Evolutionary conservation across 257 asterid genomes (phyloP).

Genomic region (Nicotiana tomentosiformis): DNA sequence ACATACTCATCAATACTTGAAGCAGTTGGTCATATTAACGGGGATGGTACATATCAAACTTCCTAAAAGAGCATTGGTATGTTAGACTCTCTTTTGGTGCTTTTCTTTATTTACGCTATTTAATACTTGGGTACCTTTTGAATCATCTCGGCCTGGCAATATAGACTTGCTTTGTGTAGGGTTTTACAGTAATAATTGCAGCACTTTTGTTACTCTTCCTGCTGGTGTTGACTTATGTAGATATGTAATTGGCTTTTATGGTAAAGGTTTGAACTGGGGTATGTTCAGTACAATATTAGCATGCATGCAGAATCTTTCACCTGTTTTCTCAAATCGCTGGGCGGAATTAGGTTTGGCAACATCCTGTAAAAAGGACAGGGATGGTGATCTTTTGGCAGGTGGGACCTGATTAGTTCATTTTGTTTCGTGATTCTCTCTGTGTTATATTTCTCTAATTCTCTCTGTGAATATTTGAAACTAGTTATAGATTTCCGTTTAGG

Average conservation of each 20-base stretch:
- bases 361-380: not conserved
- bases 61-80: constrained; percentile 4
- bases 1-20: constrained; percentile 44
- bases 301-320: not conserved
- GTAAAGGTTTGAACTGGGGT: not conserved
- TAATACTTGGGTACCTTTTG: not conserved
- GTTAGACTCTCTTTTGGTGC: not conserved
- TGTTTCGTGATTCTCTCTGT: not conserved
- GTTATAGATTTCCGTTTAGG: not conserved
- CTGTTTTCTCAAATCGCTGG: not conserved
- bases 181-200: not conserved
- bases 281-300: not conserved
- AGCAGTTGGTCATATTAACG: constrained; percentile 34
- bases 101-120: not conserved
- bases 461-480: not conserved
- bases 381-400: not conserved
- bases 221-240: not conserved
- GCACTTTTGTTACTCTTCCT: not conserved
- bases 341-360: not conserved
- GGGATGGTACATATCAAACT: constrained; percentile 1
- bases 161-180: not conserved
- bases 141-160: not conserved
- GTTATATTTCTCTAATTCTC: not conserved
- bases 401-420: not conserved
- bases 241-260: not conserved